Percentiles rank a stretch among this genome's conserved stretches.
Evolutionary conservation across 2,329 filamentous ascomycete genomes (phyloP).

Genomic region (Rhinocladiella similis): DNA sequence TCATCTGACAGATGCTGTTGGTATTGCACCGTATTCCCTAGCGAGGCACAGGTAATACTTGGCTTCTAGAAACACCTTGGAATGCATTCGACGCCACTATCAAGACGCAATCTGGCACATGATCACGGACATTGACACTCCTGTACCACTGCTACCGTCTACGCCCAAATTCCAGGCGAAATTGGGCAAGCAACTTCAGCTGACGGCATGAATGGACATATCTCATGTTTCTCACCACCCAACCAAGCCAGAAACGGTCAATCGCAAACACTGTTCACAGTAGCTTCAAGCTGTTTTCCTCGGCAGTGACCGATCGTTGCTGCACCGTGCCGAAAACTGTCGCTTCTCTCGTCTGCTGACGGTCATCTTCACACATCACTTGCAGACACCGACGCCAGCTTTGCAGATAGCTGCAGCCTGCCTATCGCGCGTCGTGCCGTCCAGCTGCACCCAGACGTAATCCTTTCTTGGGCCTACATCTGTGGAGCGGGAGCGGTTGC

Average conservation of each 20-base stretch:
- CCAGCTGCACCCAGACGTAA: constrained; percentile 15
- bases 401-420: constrained; percentile 16
- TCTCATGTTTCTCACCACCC: neutral
- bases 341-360: constrained; percentile 16
- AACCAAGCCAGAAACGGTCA: neutral
- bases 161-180: too few relatives aligned
- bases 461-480: neutral
- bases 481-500: neutral
- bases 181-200: too few relatives aligned
- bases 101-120: too few relatives aligned
- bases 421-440: constrained; percentile 23
- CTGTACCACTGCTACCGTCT: too few relatives aligned
- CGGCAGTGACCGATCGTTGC: neutral
- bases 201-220: too few relatives aligned
- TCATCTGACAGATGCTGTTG: too few relatives aligned
- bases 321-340: neutral
- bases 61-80: too few relatives aligned
- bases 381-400: constrained; percentile 8
- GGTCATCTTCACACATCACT: neutral
- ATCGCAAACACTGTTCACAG: neutral
- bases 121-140: too few relatives aligned
- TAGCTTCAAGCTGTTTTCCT: neutral
- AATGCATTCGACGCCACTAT: too few relatives aligned
- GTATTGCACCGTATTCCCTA: too few relatives aligned
- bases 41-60: too few relatives aligned